Evolutionary conservation across 1,139 yeast species (phyloP), one percentile per base, ranked within the genome.

Genomic region (Hemisphaericaspora lyxosophila): DNA sequence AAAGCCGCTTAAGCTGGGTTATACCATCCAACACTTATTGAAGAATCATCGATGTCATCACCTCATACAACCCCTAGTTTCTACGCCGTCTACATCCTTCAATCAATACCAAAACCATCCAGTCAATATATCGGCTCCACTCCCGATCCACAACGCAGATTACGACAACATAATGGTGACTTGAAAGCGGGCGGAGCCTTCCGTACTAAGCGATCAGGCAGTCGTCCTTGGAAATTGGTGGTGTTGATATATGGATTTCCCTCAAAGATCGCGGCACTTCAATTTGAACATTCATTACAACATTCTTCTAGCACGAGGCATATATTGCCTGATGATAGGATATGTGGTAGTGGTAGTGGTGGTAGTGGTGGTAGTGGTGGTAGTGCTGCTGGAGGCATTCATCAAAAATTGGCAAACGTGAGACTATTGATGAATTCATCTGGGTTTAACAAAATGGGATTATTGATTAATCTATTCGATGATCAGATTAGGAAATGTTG

Each of bases 201-300:
- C 50, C 61, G 78, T 31, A 86, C 95, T 0, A 78, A 70, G 43
- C 59, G 67, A 31, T 55, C 57, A 17, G 80, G 79, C 0, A 70
- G 65, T 29, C 58, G 90, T 34, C 95, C 95, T 0, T 86, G 95
- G 95, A 74, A 73, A 40, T 79, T 83, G 82, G 59, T 73, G 0
- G 47, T 76, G 33, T 53, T 81, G 4, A 82, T 86, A 0, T 65
- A 81, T 48, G 89, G 90, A 7, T 86, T 86, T 53, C 88, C 88
- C 1, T 77, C 80, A n/a, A 77, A 76, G 45, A 69, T 82, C 3
- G 61, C 82, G 5, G 95, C 95, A 0, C 59, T 86, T 38, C 90
- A 84, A 55, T 79, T 79, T 53, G 83, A 82, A 49, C 87, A 83
- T 57, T 90, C 94, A 1, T 80, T 86, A 77, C 95, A 86, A 50